Evolutionary conservation across 495 filamentous ascomycete genomes (phyloP), one percentile per base, ranked within the genome.

Genomic region (Aspergillus wentii): DNA sequence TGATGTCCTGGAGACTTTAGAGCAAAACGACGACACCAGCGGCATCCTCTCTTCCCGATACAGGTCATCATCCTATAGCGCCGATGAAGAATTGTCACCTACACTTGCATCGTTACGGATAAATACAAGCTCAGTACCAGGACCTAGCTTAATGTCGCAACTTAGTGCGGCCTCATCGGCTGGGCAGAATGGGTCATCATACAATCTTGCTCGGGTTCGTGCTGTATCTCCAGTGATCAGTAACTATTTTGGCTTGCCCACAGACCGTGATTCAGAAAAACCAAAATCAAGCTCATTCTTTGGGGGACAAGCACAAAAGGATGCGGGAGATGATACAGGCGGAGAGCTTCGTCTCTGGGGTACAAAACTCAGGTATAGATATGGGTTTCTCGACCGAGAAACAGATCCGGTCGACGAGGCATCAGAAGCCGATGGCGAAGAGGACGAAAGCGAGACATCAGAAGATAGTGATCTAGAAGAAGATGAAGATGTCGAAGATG

Each of bases 301-400:
- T 56, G 51, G 59, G 43, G 17, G 62, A 55, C 29, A 52, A 29
- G 30, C 48, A 28, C 39, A 52, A 23, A 46, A 61, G 60, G 40
- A 60, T 21, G 57, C 61, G 13, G 72, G 71, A 8, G 69, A 69
- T 1, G 78, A 76, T n/a, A 73, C 76, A 29, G 74, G 76, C 16
- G 69, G 59, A 44, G 74, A 85, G 41, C 44, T 86, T 38, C 68
- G 71, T 40, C 78, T 84, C 34, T 85, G 82, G 75, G 80, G 81
- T 26, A 64, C 72, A 18, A 72, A 68, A 40, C 57, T 72, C 14
- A 62, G 65, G 22, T 68, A 68, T 40, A 46, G 60, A 38, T 61
- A 65, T 52, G 50, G 64, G 29, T 59, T 72, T 23, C 59, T 67
- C 39, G 46, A 55, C 3, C 61, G 57, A 23, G 59, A 58, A 15